Base-by-base conservation (phyloP, 179 eudicot species). In the Amaranthus tricolor region DNA sequence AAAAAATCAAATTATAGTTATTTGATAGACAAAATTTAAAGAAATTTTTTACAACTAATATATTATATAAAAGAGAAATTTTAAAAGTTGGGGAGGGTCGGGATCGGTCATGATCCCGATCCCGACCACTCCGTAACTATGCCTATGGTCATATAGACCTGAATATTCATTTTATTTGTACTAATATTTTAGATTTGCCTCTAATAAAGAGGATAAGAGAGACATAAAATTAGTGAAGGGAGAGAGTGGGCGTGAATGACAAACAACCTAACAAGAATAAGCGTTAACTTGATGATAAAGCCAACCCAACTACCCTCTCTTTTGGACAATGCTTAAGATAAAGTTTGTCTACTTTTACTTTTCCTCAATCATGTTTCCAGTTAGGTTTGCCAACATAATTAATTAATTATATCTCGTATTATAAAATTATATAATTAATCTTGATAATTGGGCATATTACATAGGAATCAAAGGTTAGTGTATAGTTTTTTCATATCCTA, bases 251-350 rank as follows among this genome's bases (percentile, higher is more conserved):
- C 51, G 53, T 57, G 65, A 75, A 31, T 55, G 40, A 56, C n/a
- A 62, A 57, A 70, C 73, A 64, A 77, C 31, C 62, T 58, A 55
- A 43, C 66, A 64, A 67, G 52, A 63, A 80, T 60, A 70, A 74
- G 56, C 65, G 14, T 69, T 74, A 81, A 79, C 84, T 85, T 83
- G 62, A 76, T 60, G 86, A 86, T 76, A 82, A 83, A 80, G 90
- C 82, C 85, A 80, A 72, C 13, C 79, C 80, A 84, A 82, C 85
- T 55, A 82, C 79, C 78, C 75, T 58, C 74, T 75, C 31, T 81
- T 81, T 82, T 72, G 73, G 74, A 52, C 65, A 55, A 56, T 68
- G 45, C 67, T 84, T 45, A 70, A 73, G 21, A 15, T 19, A 78
- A 75, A 57, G 70, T 21, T 61, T 54, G 11, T 15, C 43, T 48